phyloP scores from a whole-genome alignment of 108 stramenopile species.

The Skeletonema marinoi region DNA sequence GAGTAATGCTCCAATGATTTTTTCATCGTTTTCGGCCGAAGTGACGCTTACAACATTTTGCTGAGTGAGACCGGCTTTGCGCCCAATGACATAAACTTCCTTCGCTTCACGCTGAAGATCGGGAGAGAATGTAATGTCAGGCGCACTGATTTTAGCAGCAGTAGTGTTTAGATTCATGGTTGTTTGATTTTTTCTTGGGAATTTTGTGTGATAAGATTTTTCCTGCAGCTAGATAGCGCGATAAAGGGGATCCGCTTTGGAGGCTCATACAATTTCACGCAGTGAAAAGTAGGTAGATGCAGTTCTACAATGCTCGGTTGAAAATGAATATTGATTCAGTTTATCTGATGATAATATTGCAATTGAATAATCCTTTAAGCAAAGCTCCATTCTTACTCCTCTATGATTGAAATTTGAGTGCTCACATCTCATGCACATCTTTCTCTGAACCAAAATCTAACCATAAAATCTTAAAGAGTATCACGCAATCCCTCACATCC shows the following conservation, averaged over 20 bases:
- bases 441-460: neutral
- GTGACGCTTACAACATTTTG: neutral
- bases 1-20: slow-evolving; percentile 1
- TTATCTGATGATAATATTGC: neutral
- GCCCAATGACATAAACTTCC: neutral
- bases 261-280: too few relatives aligned
- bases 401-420: neutral
- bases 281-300: too few relatives aligned
- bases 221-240: too few relatives aligned
- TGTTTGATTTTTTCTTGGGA: too few relatives aligned
- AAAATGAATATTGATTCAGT: neutral
- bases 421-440: neutral
- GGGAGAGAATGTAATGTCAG: neutral
- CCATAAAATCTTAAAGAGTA: slow-evolving; percentile 22
- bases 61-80: neutral
- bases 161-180: slow-evolving; percentile 15
- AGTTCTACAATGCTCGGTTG: neutral
- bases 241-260: too few relatives aligned
- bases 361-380: neutral
- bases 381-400: neutral
- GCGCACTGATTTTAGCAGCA: neutral
- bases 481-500: slow-evolving; percentile 44
- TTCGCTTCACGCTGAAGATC: neutral
- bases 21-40: neutral
- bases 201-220: neutral